A percentile compares a stretch with the other conserved stretches of the same genome.
Evolutionary conservation across 2,329 filamentous ascomycete species (phyloP).

Genomic region (Elsinoe necatrix): DNA sequence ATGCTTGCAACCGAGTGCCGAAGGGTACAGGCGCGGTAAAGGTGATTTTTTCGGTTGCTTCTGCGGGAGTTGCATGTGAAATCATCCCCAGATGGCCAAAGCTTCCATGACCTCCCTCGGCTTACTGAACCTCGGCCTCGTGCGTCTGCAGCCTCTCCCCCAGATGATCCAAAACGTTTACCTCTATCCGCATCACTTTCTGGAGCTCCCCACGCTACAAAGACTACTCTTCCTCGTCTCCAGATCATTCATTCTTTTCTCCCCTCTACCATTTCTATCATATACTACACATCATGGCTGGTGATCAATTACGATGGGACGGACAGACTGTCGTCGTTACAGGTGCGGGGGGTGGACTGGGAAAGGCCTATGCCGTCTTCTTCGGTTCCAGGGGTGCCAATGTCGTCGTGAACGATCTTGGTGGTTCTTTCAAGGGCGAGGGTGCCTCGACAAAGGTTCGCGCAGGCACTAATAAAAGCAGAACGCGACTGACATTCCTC

Average conservation of each 20-base stretch:
- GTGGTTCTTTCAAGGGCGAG: slow-evolving; percentile 87
- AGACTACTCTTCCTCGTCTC: slow-evolving; percentile 6
- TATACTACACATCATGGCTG: slow-evolving; percentile 17
- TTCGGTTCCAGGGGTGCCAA: slow-evolving; percentile 87
- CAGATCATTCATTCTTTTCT: background rate
- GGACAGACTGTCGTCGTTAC: slow-evolving; percentile 84
- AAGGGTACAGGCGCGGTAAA: background rate
- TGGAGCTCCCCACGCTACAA: slow-evolving; percentile 5
- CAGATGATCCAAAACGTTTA: slow-evolving; percentile 8
- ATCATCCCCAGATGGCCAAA: slow-evolving; percentile 1
- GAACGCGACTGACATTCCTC: slow-evolving; percentile 15
- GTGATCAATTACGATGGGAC: slow-evolving; percentile 59
- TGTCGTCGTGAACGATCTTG: slow-evolving; percentile 94
- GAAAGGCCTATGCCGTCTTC: slow-evolving; percentile 77
- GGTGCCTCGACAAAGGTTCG: slow-evolving; percentile 72
- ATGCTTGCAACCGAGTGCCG: slow-evolving; percentile 26
- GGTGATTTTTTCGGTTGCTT: background rate
- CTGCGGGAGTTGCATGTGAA: slow-evolving; percentile 12
- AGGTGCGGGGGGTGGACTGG: slow-evolving; percentile 73
- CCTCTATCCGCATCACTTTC: background rate
- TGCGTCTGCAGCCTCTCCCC: background rate
- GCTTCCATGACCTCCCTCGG: slow-evolving; percentile 10
- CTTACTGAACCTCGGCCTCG: slow-evolving; percentile 13
- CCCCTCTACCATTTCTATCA: slow-evolving; percentile 6
- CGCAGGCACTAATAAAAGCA: background rate